Base-by-base conservation (phyloP, 345 rosid species). In the Gossypioides kirkii region DNA sequence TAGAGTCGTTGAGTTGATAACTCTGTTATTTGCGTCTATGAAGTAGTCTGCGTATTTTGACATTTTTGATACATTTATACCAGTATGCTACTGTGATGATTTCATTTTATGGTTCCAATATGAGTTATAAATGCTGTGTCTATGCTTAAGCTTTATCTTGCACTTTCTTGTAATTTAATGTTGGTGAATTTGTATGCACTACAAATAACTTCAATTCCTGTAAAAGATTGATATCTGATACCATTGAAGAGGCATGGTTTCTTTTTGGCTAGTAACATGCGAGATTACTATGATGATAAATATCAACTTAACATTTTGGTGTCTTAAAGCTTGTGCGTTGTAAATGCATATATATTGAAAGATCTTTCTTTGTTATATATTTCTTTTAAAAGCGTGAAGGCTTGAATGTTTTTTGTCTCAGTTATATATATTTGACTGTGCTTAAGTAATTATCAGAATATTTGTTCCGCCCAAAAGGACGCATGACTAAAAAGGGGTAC, bases 121-220 rank as follows among this genome's bases (percentile, higher is more conserved):
- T 28, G 64, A 28, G 64, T 60, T 60, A 28, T 28, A 26, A 16
- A 6, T 13, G 23, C 36, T 38, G 59, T 59, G 5, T 38, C 61
- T 52, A 17, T 14, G 60, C 32, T 36, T 28, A 58, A 61, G 61
- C 55, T 16, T 58, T 56, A 60, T 46, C 10, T 2, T 9, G 4
- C 16, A 47, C 54, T 72, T 8, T 61, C 69, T 60, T 20, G 20
- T 72, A 60, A 53, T 53, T 69, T 41, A 53, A 11, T 72, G 25
- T 6, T 42, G 69, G 28, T 60, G n/a, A 61, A 14, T 28, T 60
- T 25, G 5, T n/a, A 22, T 76, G 22, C 49, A 18, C 58, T 70
- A 42, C 20, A 14, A 53, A 62, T 16, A 41, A 28, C 56, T 69
- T 76, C 38, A 61, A 42, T 52, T 62, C 16, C 16, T 64, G 59